Percentiles rank a stretch among this genome's conserved stretches.
Conservation (phyloP, 2,329 filamentous ascomycete species). For the Coleophoma cylindrospora region DNA sequence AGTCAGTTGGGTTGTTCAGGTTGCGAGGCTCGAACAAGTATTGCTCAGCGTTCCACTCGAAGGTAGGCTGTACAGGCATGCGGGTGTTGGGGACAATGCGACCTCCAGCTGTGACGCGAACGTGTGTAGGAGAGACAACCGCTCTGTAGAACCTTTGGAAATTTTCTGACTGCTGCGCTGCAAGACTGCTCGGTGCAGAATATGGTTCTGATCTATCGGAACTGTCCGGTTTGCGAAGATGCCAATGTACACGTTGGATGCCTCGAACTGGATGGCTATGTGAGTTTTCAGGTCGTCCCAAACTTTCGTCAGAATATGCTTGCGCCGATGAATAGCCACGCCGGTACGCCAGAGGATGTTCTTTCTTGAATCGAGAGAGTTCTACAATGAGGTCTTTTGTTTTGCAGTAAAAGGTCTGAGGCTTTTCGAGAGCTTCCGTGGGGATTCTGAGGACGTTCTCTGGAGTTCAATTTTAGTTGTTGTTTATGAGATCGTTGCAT, state of each 20-base stretch:
- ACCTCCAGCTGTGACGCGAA: constrained; percentile 62
- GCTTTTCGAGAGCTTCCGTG: constrained; percentile 15
- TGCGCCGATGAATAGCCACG: background rate
- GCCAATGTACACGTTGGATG: constrained; percentile 18
- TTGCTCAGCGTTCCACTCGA: constrained; percentile 22
- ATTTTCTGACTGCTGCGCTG: constrained; percentile 56
- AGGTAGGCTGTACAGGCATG: constrained; percentile 20
- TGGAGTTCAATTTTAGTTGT: constrained; percentile 1
- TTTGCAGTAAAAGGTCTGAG: constrained; percentile 14
- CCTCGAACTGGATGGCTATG: constrained; percentile 5
- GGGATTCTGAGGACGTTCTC: constrained; percentile 19
- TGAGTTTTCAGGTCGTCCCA: constrained; percentile 5
- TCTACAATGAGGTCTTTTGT: constrained; percentile 11
- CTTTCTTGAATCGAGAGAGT: background rate
- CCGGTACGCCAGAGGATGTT: background rate
- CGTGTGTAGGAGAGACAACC: constrained; percentile 62
- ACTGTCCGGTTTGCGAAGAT: constrained; percentile 21
- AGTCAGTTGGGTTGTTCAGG: constrained; percentile 1
- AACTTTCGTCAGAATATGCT: constrained; percentile 12
- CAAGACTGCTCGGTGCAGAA: constrained; percentile 45
- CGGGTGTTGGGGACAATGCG: constrained; percentile 63
- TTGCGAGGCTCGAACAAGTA: constrained; percentile 14
- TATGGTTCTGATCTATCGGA: constrained; percentile 34
- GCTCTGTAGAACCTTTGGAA: constrained; percentile 65
- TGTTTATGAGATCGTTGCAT: background rate